Base-by-base conservation (phyloP, 208 protist species). In the Phytomonas serpens region DNA sequence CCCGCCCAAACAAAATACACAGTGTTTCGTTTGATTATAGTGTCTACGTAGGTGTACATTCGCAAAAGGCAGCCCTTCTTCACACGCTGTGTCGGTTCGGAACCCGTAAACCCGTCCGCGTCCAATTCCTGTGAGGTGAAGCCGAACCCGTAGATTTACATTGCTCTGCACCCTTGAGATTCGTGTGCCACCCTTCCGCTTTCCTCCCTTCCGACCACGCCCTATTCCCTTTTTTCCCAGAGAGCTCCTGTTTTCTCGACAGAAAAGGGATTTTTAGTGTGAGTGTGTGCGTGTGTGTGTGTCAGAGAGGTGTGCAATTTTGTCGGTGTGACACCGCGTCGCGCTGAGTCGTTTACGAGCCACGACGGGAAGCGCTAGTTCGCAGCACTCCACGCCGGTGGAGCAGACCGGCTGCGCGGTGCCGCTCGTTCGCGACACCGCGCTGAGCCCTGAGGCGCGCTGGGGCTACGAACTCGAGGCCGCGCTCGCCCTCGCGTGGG, bases 381-480 rank as follows among this genome's bases (percentile, higher is more conserved):
- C 40, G 16, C 40, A 47, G 40, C 40, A 47, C 40, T 47, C 40
- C 40, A 19, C 40, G 40, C 40, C 13, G 40, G 40, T 47, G 40
- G 40, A 19, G 40, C 40, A 47, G 40, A 11, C 38, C 6, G 16
- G 6, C 14, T 32, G 34, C 23, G 34, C 51, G 3, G 31, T 73
- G 14, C 61, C 72, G 32, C 52, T 79, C 29, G 71, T 33, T 40
- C 83, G 80, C 36, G 76, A 84, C 30, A 51, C 57, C 13, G 79
- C 71, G 13, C 16, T 64, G 27, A 78, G 82, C 19, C 68, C 73
- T 0, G 71, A 32, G 23, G 75, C 82, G 16, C 85, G 85, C 67
- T 47, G 40, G 40, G 83, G 66, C 37, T 80, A 80, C 14, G 82
- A 78, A 5, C 38, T 84, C 40, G 23, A 71, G 19, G 79, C 86